phyloP scores from a whole-genome alignment of 1,139 yeast species.

The Pneumocystis oryctolagi region DNA sequence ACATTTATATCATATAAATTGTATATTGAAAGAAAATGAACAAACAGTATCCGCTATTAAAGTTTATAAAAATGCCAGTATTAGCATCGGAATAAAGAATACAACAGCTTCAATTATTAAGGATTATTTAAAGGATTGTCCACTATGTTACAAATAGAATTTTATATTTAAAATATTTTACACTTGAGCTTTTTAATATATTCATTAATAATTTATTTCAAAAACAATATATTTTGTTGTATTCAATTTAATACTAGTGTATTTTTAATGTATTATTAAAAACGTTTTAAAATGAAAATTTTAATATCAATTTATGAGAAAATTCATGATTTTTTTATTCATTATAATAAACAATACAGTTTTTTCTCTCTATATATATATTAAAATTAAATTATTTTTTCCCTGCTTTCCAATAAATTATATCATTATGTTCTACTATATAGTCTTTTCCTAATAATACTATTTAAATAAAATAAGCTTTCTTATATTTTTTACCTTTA shows the following conservation, averaged over 20 bases:
- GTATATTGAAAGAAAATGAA: not conserved
- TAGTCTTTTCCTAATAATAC: slow-evolving; percentile 36
- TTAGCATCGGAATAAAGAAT: not conserved
- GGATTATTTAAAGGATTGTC: not conserved
- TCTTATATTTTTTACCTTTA: slow-evolving; percentile 53
- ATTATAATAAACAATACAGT: too few relatives aligned
- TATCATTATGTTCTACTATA: slow-evolving; percentile 81
- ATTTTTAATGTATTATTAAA: not conserved
- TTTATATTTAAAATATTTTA: not conserved
- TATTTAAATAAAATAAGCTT: not conserved
- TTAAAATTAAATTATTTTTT: slow-evolving; percentile 35
- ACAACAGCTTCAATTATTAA: not conserved
- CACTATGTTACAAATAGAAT: not conserved
- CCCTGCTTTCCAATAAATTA: slow-evolving; percentile 41
- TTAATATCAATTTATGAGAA: too few relatives aligned
- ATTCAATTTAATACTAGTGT: not conserved
- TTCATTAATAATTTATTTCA: not conserved
- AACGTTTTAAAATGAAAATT: too few relatives aligned
- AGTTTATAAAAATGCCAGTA: not conserved
- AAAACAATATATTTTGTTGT: not conserved
- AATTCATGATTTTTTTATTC: too few relatives aligned
- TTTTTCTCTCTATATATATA: too few relatives aligned
- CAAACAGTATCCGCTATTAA: not conserved
- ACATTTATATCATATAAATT: not conserved
- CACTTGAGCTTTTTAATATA: not conserved